Conservation (phyloP, 495 filamentous ascomycete species). For the Parathielavia hyrcaniae region DNA sequence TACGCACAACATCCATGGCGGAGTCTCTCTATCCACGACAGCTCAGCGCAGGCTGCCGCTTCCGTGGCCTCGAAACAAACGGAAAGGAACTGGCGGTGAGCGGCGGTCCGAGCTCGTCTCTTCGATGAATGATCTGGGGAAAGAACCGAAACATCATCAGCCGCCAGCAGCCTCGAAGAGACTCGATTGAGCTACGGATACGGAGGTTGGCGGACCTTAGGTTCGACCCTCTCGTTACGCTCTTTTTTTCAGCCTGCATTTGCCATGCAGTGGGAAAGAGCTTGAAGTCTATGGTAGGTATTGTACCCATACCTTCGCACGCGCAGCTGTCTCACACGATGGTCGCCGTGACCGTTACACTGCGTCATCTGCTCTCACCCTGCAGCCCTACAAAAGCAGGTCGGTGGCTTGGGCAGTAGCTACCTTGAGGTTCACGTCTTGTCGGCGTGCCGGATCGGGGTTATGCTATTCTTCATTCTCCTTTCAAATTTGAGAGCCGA, state of each 20-base stretch:
- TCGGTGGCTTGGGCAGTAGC: conserved; percentile 1
- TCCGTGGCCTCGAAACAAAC: conserved; percentile 12
- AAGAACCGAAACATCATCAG: neutral
- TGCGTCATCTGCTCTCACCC: conserved; percentile 7
- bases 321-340: neutral
- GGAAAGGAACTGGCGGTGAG: conserved; percentile 31
- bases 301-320: neutral
- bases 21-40: conserved; percentile 15
- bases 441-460: neutral
- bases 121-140: neutral
- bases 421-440: neutral
- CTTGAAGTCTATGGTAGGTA: neutral
- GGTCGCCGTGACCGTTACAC: conserved; percentile 4
- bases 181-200: neutral
- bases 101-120: neutral
- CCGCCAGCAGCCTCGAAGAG: neutral
- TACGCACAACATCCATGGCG: conserved; percentile 24
- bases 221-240: too few relatives aligned
- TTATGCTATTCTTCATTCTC: neutral
- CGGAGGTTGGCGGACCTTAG: neutral
- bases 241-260: too few relatives aligned
- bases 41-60: conserved; percentile 17
- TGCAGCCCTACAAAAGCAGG: conserved; percentile 12
- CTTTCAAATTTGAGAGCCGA: too few relatives aligned
- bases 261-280: neutral